phyloP scores from a whole-genome alignment of 495 filamentous ascomycete genomes.

The Xylaria curta region DNA sequence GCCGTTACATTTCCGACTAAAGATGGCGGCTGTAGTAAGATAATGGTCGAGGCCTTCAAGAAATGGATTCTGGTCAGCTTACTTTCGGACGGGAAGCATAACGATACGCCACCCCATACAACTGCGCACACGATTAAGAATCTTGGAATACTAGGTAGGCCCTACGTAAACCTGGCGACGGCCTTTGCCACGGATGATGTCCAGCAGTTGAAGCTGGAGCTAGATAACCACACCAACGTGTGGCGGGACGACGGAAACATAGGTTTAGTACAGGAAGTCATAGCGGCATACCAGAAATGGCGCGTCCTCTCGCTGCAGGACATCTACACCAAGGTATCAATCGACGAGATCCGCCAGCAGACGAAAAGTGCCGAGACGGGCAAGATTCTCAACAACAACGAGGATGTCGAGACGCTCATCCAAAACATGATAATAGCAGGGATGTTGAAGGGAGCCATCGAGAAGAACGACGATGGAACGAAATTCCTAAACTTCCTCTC shows the following conservation, averaged over 20 bases:
- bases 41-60: slow-evolving; percentile 91
- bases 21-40: slow-evolving; percentile 65
- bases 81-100: slow-evolving; percentile 71
- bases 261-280: slow-evolving; percentile 55
- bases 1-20: slow-evolving; percentile 69
- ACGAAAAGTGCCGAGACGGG: slow-evolving; percentile 59
- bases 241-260: slow-evolving; percentile 65
- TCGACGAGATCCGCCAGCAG: slow-evolving; percentile 54
- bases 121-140: slow-evolving; percentile 58
- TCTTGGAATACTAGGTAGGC: slow-evolving; percentile 65
- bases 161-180: slow-evolving; percentile 72
- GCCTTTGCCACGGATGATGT: slow-evolving; percentile 69
- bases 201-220: slow-evolving; percentile 63
- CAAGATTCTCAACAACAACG: slow-evolving; percentile 55
- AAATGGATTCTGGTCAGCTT: slow-evolving; percentile 88
- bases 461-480: slow-evolving; percentile 48
- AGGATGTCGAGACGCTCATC: slow-evolving; percentile 53
- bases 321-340: slow-evolving; percentile 59
- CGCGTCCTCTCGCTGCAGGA: slow-evolving; percentile 52
- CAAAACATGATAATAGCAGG: slow-evolving; percentile 63
- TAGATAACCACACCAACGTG: slow-evolving; percentile 49
- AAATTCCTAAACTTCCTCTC: slow-evolving; percentile 49
- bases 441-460: slow-evolving; percentile 61
- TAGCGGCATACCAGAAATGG: slow-evolving; percentile 56
- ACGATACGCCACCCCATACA: slow-evolving; percentile 43